Conservation (phyloP, 2,329 filamentous ascomycete genomes). For the Hysterium pulicare region DNA sequence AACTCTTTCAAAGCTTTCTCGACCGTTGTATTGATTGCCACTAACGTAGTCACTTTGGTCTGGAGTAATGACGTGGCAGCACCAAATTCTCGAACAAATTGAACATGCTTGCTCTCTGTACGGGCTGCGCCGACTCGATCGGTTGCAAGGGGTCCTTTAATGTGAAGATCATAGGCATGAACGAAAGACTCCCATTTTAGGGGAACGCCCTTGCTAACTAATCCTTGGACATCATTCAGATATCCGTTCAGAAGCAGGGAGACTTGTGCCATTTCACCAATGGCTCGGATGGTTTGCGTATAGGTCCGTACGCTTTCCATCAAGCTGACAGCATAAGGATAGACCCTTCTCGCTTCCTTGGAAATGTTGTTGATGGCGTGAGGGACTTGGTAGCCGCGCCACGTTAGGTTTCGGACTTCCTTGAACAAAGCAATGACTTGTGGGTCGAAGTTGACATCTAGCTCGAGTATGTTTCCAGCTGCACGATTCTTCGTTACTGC, state of each 20-base stretch:
- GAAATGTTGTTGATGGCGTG: conserved; percentile 93
- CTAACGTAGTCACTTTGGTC: conserved; percentile 75
- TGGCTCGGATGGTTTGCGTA: conserved; percentile 80
- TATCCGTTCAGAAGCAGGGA: conserved; percentile 86
- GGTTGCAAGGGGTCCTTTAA: conserved; percentile 59
- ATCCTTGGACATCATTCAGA: conserved; percentile 79
- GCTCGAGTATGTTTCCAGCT: conserved; percentile 82
- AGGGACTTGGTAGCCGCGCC: conserved; percentile 91
- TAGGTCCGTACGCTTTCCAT: conserved; percentile 99
- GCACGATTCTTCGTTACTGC: conserved; percentile 83
- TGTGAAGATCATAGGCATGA: conserved; percentile 89
- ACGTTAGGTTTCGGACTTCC: conserved; percentile 91
- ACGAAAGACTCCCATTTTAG: conserved; percentile 98
- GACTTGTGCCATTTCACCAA: conserved; percentile 81
- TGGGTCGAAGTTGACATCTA: conserved; percentile 93
- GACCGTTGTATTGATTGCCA: conserved; percentile 73
- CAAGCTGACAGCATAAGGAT: conserved; percentile 93
- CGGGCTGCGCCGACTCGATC: conserved; percentile 56
- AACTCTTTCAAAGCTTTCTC: conserved; percentile 82
- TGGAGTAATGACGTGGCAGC: conserved; percentile 83
- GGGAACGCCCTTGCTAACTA: conserved; percentile 83
- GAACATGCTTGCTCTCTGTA: conserved; percentile 86
- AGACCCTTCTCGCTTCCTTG: conserved; percentile 97
- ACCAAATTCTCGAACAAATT: conserved; percentile 93
- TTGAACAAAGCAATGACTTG: conserved; percentile 99